A percentile compares a stretch with the other conserved stretches of the same genome.
Conservation (phyloP, 305 asterid species). For the Vinca major region DNA sequence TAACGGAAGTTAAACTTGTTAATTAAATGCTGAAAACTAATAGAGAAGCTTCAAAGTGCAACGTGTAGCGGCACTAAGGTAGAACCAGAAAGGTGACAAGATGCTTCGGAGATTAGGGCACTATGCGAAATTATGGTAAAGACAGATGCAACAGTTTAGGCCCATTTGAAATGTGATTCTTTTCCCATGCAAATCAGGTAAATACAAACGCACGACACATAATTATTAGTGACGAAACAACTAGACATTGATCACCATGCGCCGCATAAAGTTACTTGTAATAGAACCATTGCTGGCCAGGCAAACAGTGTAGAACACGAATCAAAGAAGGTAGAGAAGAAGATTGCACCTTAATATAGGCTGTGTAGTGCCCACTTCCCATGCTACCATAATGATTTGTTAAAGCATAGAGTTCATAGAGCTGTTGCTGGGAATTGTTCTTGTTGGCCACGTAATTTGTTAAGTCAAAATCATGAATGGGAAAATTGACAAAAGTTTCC, state of each 20-base stretch:
- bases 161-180: background rate
- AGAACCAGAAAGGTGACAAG: background rate
- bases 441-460: conserved; percentile 86
- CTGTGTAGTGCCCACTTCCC: conserved; percentile 99
- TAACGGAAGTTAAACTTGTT: background rate
- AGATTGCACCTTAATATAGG: conserved; percentile 67
- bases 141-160: background rate
- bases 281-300: background rate
- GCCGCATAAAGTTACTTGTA: background rate
- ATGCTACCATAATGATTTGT: conserved; percentile 93
- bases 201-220: too few relatives aligned
- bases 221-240: background rate
- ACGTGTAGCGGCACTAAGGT: background rate
- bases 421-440: conserved; percentile 67
- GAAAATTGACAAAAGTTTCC: conserved; percentile 91
- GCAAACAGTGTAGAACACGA: background rate
- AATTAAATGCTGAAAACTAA: conserved; percentile 1
- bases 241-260: background rate
- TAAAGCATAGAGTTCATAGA: conserved; percentile 89
- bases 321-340: conserved; percentile 1
- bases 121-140: background rate
- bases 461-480: conserved; percentile 84
- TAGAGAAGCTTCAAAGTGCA: background rate
- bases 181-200: background rate
- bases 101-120: background rate